Percentiles rank a stretch among this genome's conserved stretches.
These are phyloP conservation scores for Micractinium sp. DNA, from an alignment of 139 green algal species.

Conservation along the genomic window DNA sequence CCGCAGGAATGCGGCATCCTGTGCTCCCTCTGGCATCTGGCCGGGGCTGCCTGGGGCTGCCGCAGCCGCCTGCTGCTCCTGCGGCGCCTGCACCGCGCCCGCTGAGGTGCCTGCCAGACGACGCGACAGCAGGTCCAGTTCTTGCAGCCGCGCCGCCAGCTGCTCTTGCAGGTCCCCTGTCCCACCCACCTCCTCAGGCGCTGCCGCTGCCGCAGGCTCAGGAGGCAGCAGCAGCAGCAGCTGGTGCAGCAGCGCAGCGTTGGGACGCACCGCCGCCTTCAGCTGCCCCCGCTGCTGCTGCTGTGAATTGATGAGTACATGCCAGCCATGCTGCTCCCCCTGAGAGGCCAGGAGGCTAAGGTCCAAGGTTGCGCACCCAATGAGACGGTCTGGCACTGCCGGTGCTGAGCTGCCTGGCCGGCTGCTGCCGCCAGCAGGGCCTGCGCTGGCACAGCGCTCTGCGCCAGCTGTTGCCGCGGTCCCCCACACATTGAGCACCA, in stretches of 20 bases:
- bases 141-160: conserved; percentile 8
- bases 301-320: not conserved
- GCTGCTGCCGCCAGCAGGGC: not conserved
- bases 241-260: not conserved
- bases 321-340: not conserved
- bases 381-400: not conserved
- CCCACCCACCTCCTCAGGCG: not conserved
- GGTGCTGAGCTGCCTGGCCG: not conserved
- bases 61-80: not conserved
- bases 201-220: not conserved
- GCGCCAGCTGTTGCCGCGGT: not conserved
- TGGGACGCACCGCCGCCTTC: not conserved
- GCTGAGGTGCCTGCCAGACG: not conserved
- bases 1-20: not conserved
- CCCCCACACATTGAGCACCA: conserved; percentile 12
- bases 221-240: not conserved
- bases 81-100: not conserved
- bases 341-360: not conserved
- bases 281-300: conserved; percentile 15
- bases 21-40: not conserved
- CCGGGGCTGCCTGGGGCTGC: not conserved
- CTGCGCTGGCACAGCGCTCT: not conserved
- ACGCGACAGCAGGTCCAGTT: conserved; percentile 18
- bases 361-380: not conserved
- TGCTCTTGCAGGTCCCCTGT: not conserved